Evolutionary conservation across 1,139 yeast species (phyloP).

Genomic region (Geotrichum europaeum): DNA sequence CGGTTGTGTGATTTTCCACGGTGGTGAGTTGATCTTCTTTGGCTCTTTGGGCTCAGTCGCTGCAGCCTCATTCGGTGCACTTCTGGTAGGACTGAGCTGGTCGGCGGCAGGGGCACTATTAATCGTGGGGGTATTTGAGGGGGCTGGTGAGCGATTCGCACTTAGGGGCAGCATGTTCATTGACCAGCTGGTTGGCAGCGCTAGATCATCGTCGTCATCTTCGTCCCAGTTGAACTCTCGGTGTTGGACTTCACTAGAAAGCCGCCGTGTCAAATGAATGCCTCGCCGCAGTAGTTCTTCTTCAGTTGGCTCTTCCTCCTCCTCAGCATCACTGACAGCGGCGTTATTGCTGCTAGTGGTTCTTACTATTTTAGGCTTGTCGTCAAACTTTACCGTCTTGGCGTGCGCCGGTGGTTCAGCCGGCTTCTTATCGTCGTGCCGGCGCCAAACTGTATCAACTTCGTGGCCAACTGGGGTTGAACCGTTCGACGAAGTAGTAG

Average conservation of each 20-base stretch:
- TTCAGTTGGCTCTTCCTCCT: constrained; percentile 24
- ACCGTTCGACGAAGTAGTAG: neutral
- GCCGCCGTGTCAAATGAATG: constrained; percentile 34
- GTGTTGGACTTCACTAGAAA: constrained; percentile 25
- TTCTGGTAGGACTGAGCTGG: neutral
- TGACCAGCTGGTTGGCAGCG: constrained; percentile 19
- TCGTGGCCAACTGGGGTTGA: neutral
- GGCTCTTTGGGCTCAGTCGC: constrained; percentile 5
- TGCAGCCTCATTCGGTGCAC: constrained; percentile 1
- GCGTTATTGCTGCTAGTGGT: neutral
- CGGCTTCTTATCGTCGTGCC: neutral
- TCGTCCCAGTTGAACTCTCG: constrained; percentile 39
- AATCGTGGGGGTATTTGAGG: neutral
- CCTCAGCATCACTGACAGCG: constrained; percentile 10
- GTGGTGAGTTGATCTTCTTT: constrained; percentile 24
- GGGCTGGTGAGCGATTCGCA: neutral
- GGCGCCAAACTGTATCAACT: neutral
- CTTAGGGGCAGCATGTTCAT: neutral
- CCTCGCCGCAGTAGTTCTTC: constrained; percentile 36
- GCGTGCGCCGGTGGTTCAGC: constrained; percentile 2
- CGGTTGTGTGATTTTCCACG: constrained; percentile 19
- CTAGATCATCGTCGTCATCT: constrained; percentile 37
- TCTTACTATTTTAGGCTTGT: neutral
- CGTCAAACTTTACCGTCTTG: neutral
- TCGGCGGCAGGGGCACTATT: neutral